phyloP scores from a whole-genome alignment of 2,329 filamentous ascomycete species.

The Phialocephala sp. region DNA sequence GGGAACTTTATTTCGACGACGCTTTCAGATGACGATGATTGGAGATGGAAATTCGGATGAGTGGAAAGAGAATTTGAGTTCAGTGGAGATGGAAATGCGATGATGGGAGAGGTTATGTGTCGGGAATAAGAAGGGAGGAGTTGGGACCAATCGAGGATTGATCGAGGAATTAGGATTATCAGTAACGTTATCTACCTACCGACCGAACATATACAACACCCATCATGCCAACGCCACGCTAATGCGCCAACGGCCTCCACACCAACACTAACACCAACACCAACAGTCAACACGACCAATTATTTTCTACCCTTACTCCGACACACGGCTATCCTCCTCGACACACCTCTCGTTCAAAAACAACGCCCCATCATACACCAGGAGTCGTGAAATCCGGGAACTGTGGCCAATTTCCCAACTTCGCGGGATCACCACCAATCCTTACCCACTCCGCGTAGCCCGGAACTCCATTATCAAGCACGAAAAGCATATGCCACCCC shows the following conservation, averaged over 20 bases:
- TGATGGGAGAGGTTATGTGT: not conserved
- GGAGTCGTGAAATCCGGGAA: slow-evolving; percentile 26
- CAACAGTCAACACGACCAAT: too few species aligned
- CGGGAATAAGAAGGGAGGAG: too few species aligned
- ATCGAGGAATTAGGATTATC: too few species aligned
- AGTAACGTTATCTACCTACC: too few species aligned
- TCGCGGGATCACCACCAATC: slow-evolving; percentile 68
- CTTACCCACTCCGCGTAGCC: slow-evolving; percentile 66
- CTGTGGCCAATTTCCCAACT: slow-evolving; percentile 65
- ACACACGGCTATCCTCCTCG: not conserved
- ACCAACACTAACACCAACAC: too few species aligned
- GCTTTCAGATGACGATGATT: not conserved
- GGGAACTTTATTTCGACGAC: not conserved
- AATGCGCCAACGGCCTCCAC: too few species aligned
- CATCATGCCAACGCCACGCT: too few species aligned
- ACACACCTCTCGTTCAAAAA: too few species aligned
- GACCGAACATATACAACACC: too few species aligned
- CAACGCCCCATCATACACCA: slow-evolving; percentile 11
- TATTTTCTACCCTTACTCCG: too few species aligned
- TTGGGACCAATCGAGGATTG: too few species aligned
- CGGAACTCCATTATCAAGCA: slow-evolving; percentile 66
- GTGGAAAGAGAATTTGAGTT: too few species aligned
- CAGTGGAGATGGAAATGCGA: not conserved
- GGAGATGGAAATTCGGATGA: not conserved
- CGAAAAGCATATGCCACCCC: slow-evolving; percentile 68